Conservation (phyloP, 2,329 filamentous ascomycete genomes). For the Ilyonectria robusta region DNA sequence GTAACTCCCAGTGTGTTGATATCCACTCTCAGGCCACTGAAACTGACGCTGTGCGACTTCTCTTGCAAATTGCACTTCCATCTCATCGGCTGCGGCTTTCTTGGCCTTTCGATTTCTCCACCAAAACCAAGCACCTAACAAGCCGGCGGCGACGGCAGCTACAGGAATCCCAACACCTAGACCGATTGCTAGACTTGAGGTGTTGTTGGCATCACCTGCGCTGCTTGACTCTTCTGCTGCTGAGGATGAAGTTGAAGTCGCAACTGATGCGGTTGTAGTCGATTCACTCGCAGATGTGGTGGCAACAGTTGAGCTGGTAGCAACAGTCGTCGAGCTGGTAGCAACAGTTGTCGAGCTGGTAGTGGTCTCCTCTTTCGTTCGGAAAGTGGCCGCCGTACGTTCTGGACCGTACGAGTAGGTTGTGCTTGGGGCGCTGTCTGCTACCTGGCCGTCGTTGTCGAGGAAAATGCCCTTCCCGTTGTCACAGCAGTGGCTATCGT, state of each 20-base stretch:
- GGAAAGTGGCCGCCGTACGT: constrained; percentile 32
- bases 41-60: too few relatives aligned
- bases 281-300: background rate
- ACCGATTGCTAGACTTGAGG: constrained; percentile 27
- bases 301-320: background rate
- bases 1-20: too few relatives aligned
- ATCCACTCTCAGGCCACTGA: too few relatives aligned
- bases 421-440: constrained; percentile 25
- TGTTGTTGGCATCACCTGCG: background rate
- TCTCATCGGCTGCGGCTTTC: too few relatives aligned
- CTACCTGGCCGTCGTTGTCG: constrained; percentile 17
- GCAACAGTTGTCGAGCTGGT: background rate
- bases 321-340: background rate
- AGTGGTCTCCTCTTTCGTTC: constrained; percentile 7
- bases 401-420: constrained; percentile 28
- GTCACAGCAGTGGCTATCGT: constrained; percentile 35
- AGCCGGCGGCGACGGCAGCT: constrained; percentile 2
- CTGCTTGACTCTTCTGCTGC: background rate
- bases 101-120: background rate
- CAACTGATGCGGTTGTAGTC: too few relatives aligned
- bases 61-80: too few relatives aligned
- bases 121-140: constrained; percentile 13
- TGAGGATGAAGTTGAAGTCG: background rate
- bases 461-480: constrained; percentile 34
- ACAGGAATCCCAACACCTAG: constrained; percentile 30